Evolutionary conservation across 169 alveolate genomes (phyloP).

Genomic region (Neospora caninum): DNA sequence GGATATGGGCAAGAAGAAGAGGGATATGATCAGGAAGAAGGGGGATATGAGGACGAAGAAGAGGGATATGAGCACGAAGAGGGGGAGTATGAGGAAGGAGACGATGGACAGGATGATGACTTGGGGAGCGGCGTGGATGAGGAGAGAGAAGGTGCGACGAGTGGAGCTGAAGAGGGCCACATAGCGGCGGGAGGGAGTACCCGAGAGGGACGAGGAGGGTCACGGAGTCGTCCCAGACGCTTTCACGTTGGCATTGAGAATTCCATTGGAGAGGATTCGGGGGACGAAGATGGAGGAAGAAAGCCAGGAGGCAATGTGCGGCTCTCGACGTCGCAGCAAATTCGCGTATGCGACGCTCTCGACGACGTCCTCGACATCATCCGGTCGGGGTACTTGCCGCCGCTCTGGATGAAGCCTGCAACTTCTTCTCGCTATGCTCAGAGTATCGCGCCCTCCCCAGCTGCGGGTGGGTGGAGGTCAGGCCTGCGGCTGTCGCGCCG

Average conservation of each 20-base stretch:
- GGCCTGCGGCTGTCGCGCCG: background rate
- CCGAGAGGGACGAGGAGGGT: background rate
- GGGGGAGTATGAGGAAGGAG: background rate
- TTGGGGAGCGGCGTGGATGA: background rate
- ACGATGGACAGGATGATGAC: background rate
- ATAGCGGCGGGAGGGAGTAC: background rate
- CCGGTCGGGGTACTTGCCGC: background rate
- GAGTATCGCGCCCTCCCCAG: constrained; percentile 1
- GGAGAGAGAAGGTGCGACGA: background rate
- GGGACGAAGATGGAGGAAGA: background rate
- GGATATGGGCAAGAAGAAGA: background rate
- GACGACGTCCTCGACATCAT: background rate
- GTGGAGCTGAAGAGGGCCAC: background rate
- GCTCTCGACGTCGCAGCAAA: background rate
- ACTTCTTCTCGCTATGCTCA: background rate
- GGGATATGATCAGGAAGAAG: background rate
- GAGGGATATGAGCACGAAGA: background rate
- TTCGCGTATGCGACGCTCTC: constrained; percentile 5
- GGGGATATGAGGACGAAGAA: background rate
- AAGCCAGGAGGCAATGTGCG: background rate
- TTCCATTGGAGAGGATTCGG: background rate
- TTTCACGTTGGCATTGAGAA: too few species aligned
- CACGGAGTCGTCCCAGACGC: background rate
- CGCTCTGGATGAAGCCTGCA: background rate
- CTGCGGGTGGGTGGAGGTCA: background rate